Evolutionary conservation across 2,329 filamentous ascomycete genomes (phyloP), one percentile per base, ranked within the genome.

Genomic region (Aspergillus sp.): DNA sequence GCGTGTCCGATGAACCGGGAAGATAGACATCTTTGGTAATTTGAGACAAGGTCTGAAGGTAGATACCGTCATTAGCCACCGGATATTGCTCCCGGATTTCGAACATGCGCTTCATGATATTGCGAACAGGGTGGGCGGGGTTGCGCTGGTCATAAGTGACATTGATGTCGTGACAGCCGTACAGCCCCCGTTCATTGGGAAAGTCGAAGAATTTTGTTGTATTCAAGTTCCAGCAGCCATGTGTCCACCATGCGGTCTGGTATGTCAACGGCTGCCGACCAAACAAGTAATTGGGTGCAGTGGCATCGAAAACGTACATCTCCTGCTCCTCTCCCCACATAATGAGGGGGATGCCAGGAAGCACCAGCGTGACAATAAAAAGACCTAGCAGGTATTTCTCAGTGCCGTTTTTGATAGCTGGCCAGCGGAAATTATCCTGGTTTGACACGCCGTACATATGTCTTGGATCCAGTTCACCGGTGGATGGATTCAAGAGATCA

Each of bases 241-340:
- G 86, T 35, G 80, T 78, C 63, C 86, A 83, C 86, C 86, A 89
- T 3, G 85, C 86, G 3, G 81, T 81, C 2, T 83, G 77, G 3
- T 84, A 79, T 8, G 82, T 81, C 81, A 89, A 87, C 2, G 86
- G 74, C 66, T 85, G 83, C 63, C 86, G 82, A 17, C 86, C 86
- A 66, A 84, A 89, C 43, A 89, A 79, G 66, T 88, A 89, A 64
- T 88, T 87, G 56, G 76, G 74, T 4, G 85, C 85, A 0, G 85
- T 87, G 57, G 83, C 87, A 66, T 89, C 86, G 3, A 88, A 72
- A 0, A 87, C 74, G 63, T 88, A 88, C 59, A 85, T 85, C 0
- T 81, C 82, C 70, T 89, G 86, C 66, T 89, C 86, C 66, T 89
- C 86, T 17, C 86, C 86, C 82, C 84, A 89, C 15, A 83, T 77